Evolutionary conservation across 331 rosid species (phyloP).

Genomic region (Acacia concinna): DNA sequence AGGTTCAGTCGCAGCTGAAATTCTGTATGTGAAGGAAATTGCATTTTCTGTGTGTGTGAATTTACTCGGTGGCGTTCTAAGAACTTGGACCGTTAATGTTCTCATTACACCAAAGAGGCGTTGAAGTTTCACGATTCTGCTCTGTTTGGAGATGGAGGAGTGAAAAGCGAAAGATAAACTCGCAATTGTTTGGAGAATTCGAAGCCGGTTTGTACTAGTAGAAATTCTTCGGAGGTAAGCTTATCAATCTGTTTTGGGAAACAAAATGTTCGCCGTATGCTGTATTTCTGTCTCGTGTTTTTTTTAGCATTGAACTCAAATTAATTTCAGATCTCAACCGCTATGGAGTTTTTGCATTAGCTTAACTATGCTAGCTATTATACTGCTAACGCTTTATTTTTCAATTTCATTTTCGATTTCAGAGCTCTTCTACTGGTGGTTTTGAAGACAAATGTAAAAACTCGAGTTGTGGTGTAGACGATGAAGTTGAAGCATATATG

Average conservation of each 20-base stretch:
- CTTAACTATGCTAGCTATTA: not conserved
- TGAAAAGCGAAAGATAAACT: not conserved
- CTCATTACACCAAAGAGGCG: not conserved
- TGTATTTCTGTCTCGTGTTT: not conserved
- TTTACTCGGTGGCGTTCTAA: not conserved
- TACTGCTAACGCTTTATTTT: not conserved
- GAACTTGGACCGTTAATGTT: slow-evolving; percentile 3
- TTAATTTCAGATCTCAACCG: slow-evolving; percentile 21
- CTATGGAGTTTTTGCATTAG: not conserved
- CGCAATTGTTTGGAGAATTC: not conserved
- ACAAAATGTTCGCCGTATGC: not conserved
- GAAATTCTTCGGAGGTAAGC: not conserved
- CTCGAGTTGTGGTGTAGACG: not conserved
- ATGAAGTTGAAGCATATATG: slow-evolving; percentile 6
- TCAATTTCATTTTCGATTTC: not conserved
- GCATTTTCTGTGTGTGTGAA: not conserved
- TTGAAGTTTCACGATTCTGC: slow-evolving; percentile 12
- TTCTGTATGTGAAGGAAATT: not conserved
- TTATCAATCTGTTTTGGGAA: not conserved
- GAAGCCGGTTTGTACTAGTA: not conserved
- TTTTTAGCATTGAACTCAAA: not conserved
- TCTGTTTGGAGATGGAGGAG: slow-evolving; percentile 5
- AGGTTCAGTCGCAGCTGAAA: not conserved
- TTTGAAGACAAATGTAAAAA: not conserved
- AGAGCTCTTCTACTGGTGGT: not conserved